Evolutionary conservation across 2,329 filamentous ascomycete genomes (phyloP).

Genomic region (Fusarium floridanum): DNA sequence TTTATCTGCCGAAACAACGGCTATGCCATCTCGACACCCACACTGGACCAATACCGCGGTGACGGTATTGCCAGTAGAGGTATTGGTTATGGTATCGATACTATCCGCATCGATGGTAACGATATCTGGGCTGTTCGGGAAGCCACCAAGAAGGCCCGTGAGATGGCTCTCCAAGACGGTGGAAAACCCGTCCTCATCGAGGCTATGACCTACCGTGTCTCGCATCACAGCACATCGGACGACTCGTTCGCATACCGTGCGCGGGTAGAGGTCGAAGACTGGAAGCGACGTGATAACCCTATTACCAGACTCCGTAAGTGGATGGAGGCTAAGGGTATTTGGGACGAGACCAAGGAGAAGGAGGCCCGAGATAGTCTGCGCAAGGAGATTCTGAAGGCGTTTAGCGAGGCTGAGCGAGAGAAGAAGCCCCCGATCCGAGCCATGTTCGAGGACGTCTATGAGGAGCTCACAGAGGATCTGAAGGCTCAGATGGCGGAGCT

Average conservation of each 20-base stretch:
- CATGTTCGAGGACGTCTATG: slow-evolving; percentile 92
- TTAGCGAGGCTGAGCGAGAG: slow-evolving; percentile 84
- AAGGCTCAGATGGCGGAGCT: slow-evolving; percentile 79
- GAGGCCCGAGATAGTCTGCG: slow-evolving; percentile 74
- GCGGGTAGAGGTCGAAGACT: slow-evolving; percentile 93
- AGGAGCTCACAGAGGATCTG: slow-evolving; percentile 84
- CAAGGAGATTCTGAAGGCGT: slow-evolving; percentile 85
- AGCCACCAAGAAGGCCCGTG: slow-evolving; percentile 81
- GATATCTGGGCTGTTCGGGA: slow-evolving; percentile 91
- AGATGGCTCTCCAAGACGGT: slow-evolving; percentile 83
- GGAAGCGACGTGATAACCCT: slow-evolving; percentile 92
- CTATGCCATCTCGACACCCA: slow-evolving; percentile 91
- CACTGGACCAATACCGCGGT: slow-evolving; percentile 89
- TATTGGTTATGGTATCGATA: slow-evolving; percentile 93
- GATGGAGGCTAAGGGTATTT: slow-evolving; percentile 85
- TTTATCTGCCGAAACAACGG: slow-evolving; percentile 96
- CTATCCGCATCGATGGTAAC: slow-evolving; percentile 92
- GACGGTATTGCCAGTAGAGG: slow-evolving; percentile 91
- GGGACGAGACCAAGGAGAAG: slow-evolving; percentile 88
- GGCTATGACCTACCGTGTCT: slow-evolving; percentile 98
- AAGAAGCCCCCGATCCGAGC: slow-evolving; percentile 79
- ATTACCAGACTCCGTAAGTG: slow-evolving; percentile 89
- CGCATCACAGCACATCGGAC: slow-evolving; percentile 95
- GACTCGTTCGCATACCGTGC: slow-evolving; percentile 97
- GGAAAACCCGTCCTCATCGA: slow-evolving; percentile 89